Evolutionary conservation across 805 yeast genomes (phyloP).

Genomic region (Candida vartiovaarae): DNA sequence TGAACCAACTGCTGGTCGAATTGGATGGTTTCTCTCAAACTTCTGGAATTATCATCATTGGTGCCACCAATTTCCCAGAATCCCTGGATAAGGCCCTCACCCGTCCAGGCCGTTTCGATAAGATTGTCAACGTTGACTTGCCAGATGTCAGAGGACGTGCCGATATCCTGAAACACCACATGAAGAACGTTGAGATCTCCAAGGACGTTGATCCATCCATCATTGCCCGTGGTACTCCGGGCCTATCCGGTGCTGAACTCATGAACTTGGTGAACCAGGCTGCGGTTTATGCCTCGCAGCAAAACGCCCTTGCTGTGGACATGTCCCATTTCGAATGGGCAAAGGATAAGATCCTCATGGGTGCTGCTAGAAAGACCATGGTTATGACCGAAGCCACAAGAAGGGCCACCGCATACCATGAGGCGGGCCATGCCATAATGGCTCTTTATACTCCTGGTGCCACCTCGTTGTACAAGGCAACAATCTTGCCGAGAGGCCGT

Average conservation of each 20-base stretch:
- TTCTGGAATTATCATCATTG: constrained; percentile 90
- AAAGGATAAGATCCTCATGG: constrained; percentile 94
- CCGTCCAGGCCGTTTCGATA: constrained; percentile 97
- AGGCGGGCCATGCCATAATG: constrained; percentile 99
- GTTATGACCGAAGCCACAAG: constrained; percentile 94
- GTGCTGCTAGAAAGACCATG: constrained; percentile 97
- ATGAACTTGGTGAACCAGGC: constrained; percentile 97
- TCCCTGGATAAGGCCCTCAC: constrained; percentile 94
- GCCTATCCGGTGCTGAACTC: constrained; percentile 96
- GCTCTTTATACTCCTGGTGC: constrained; percentile 94
- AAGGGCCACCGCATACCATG: constrained; percentile 94
- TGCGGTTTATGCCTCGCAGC: constrained; percentile 93
- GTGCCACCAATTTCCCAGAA: constrained; percentile 98
- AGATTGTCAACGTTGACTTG: constrained; percentile 87
- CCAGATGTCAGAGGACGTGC: constrained; percentile 98
- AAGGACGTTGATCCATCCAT: constrained; percentile 81
- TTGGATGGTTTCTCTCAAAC: constrained; percentile 93
- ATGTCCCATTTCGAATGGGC: constrained; percentile 98
- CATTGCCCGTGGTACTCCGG: constrained; percentile 96
- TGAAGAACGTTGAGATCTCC: constrained; percentile 83
- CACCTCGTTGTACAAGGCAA: constrained; percentile 92
- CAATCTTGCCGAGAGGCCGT: constrained; percentile 93
- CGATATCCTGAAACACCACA: constrained; percentile 85
- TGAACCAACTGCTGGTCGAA: constrained; percentile 92
- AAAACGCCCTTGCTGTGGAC: constrained; percentile 82